Evolutionary conservation across 1,139 yeast species (phyloP), one percentile per base, ranked within the genome.

Genomic region (Kodamaea sp.): DNA sequence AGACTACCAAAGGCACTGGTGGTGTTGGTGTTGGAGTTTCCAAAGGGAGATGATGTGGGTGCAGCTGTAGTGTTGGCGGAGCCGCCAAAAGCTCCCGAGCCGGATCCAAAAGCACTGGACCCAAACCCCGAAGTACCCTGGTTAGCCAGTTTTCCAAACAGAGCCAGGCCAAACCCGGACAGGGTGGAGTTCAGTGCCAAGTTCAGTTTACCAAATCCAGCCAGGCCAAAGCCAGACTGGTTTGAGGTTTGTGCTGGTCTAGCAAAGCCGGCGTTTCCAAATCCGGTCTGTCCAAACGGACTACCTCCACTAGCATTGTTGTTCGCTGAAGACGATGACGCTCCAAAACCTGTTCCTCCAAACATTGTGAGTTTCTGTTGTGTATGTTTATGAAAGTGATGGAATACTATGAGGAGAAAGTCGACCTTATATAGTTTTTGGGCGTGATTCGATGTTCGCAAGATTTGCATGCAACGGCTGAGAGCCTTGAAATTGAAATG

Each of bases 251-350:
- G 7, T 9, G n/a, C 11, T 16, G 29, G 33, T 12, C n/a, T n/a
- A n/a, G 33, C 35, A 21, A 31, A 30, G 13, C 29, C 34, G 6
- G 22, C 26, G 8, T 22, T 12, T 15, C 53, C 46, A 31, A 41
- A 47, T 5, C 50, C 46, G 26, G 41, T 15, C 24, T 41, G 24
- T 6, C 61, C 53, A 40, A 43, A 45, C n/a, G n/a, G n/a, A n/a
- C n/a, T n/a, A n/a, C n/a, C n/a, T n/a, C n/a, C n/a, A n/a, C n/a
- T n/a, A n/a, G n/a, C n/a, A n/a, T n/a, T n/a, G n/a, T n/a, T n/a
- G n/a, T n/a, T n/a, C n/a, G n/a, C n/a, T n/a, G n/a, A n/a, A n/a
- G n/a, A n/a, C n/a, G n/a, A n/a, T n/a, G n/a, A n/a, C n/a, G n/a
- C n/a, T n/a, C n/a, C n/a, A n/a, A n/a, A n/a, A n/a, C n/a, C n/a